Base-by-base conservation (phyloP, 805 yeast species). In the Candida sithepensis region DNA sequence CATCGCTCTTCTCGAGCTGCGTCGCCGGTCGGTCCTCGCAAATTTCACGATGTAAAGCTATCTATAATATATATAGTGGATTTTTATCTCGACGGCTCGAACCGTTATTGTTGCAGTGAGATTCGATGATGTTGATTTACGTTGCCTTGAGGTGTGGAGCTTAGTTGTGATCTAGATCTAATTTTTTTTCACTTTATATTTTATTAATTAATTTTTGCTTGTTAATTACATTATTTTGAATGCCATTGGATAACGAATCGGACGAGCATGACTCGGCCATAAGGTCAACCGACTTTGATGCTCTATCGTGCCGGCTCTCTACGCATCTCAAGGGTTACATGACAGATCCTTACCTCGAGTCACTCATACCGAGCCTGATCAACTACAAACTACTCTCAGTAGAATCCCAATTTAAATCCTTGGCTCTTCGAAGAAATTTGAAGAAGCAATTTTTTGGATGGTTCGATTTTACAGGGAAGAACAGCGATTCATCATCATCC, bases 251-350 rank as follows among this genome's bases (percentile, higher is more conserved):
- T 6, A 23, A 12, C 26, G 21, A 13, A 21, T 41, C 39, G 9
- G 40, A 33, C 9, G 37, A 42, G 12, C 47, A 39, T 14, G 39
- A 40, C n/a, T 23, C 26, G 5, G 57, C 56, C 8, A 53, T 65
- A 1, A 41, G 64, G 26, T 52, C 60, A 1, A 85, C 92, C 0
- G 92, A 85, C 53, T 69, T 74, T 49, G 90, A 84, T 63, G 91
- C 91, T 0, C 61, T 85, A n/a, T 74, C 86, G 13, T 81, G 88
- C 53, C 73, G 88, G 21, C 54, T 69, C 41, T 78, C 81, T 30
- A 79, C 84, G n/a, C 70, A 74, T 30, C 40, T 65, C 5, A 73
- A 70, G 46, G 67, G 71, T 0, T 84, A 85, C 55, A 59, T 81
- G 30, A 61, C 66, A 30, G 84, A 72, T 53, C 59, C 54, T 6